Evolutionary conservation across 2,329 filamentous ascomycete species (phyloP).

Genomic region (Parascedosporium putredinis): DNA sequence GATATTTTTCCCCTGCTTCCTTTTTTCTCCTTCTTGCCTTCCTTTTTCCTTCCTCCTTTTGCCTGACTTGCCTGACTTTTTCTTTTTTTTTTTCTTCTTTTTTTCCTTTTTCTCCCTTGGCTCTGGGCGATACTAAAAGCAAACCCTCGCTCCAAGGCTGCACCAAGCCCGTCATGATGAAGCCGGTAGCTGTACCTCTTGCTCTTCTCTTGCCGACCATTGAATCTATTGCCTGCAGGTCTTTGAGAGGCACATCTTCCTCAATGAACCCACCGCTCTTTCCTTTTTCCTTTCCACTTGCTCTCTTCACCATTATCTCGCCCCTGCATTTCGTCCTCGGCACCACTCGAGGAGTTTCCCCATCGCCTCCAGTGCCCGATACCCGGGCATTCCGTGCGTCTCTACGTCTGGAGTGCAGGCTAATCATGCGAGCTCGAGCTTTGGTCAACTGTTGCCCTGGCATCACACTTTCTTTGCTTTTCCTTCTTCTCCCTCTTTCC

Average conservation of each 20-base stretch:
- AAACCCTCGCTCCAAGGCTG: neutral
- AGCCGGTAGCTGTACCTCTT: neutral
- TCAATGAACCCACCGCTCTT: neutral
- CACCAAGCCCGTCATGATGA: neutral
- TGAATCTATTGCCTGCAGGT: conserved; percentile 1
- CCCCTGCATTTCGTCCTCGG: neutral
- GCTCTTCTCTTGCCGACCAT: neutral
- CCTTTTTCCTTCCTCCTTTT: no score
- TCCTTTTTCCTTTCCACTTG: neutral
- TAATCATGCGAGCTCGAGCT: neutral
- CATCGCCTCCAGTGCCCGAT: neutral
- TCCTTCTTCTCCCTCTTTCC: neutral
- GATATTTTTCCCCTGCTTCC: neutral
- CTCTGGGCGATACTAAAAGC: no score
- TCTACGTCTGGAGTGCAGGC: neutral
- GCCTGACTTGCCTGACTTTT: no score
- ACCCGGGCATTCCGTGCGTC: no score
- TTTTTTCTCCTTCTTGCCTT: no score
- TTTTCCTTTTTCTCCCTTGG: no score
- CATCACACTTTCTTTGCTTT: neutral
- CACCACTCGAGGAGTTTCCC: neutral
- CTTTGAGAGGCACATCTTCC: neutral
- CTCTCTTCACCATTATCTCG: neutral
- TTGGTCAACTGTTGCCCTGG: neutral
- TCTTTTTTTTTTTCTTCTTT: no score